Evolutionary conservation across 169 alveolate species (phyloP).

Genomic region (Babesia bigemina): DNA sequence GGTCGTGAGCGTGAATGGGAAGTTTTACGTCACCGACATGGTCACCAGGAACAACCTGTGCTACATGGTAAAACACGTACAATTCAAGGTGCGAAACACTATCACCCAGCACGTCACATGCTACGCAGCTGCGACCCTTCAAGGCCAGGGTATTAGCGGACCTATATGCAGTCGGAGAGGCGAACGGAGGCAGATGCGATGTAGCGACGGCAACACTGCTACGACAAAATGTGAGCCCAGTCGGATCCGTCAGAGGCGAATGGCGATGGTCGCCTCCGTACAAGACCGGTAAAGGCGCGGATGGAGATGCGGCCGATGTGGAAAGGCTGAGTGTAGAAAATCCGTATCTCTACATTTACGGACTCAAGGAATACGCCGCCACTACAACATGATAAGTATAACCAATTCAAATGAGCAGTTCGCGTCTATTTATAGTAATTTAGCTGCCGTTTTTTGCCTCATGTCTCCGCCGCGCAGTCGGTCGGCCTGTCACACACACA

Average conservation of each 20-base stretch:
- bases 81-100: conserved; percentile 45
- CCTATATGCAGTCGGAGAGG: conserved; percentile 63
- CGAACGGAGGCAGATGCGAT: neutral
- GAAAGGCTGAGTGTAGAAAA: conserved; percentile 27
- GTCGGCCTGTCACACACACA: no score
- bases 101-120: conserved; percentile 3
- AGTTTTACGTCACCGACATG: conserved; percentile 30
- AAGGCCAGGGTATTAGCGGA: conserved; percentile 74
- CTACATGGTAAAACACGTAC: conserved; percentile 55
- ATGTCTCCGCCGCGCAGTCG: no score
- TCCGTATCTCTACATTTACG: neutral
- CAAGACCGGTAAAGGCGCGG: conserved; percentile 20
- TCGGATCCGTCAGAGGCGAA: conserved; percentile 77
- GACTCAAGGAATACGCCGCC: neutral
- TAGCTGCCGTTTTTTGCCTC: no score
- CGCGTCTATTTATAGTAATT: no score
- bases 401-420: no score
- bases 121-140: conserved; percentile 70
- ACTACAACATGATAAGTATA: neutral
- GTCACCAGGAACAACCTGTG: conserved; percentile 22
- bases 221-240: conserved; percentile 64
- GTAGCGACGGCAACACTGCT: conserved; percentile 39
- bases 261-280: conserved; percentile 75
- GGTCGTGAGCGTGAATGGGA: conserved; percentile 14
- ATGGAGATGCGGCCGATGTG: conserved; percentile 40